Percentiles rank a stretch among this genome's conserved stretches.
Conservation (phyloP, 2,329 filamentous ascomycete species). For the Xylariaceae sp. region DNA sequence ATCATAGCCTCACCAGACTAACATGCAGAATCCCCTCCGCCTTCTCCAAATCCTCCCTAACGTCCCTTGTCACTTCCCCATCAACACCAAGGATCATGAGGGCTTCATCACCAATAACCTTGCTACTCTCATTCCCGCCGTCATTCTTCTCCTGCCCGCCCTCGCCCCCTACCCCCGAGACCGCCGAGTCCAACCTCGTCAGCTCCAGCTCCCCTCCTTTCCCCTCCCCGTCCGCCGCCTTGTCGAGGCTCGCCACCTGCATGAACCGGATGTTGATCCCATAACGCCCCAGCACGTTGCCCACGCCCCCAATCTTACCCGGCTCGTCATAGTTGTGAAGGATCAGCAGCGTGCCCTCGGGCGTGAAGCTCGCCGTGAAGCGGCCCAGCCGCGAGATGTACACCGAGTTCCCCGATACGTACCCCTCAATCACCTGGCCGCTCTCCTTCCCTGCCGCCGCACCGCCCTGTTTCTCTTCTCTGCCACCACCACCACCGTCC, state of each 20-base stretch:
- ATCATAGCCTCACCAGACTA: conserved; percentile 41
- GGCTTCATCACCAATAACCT: conserved; percentile 56
- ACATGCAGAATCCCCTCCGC: conserved; percentile 53
- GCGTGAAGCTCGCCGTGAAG: conserved; percentile 70
- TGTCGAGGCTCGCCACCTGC: conserved; percentile 35
- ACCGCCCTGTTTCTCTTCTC: no score
- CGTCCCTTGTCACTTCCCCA: conserved; percentile 54
- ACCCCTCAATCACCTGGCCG: conserved; percentile 55
- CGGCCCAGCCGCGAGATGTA: conserved; percentile 71
- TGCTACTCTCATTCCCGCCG: conserved; percentile 14
- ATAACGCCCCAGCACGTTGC: conserved; percentile 62
- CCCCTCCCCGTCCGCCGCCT: conserved; percentile 1
- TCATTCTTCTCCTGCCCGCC: not conserved
- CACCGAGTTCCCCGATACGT: conserved; percentile 57
- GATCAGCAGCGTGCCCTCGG: conserved; percentile 70
- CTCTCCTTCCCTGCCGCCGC: not conserved
- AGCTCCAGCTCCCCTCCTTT: not conserved
- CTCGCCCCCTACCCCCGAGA: not conserved
- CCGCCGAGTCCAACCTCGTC: not conserved
- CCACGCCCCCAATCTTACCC: conserved; percentile 78
- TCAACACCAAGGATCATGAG: conserved; percentile 79
- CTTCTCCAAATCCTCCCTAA: conserved; percentile 43
- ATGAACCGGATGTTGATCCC: conserved; percentile 78
- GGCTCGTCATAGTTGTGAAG: conserved; percentile 77
- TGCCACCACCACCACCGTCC: conserved; percentile 12